Conservation (phyloP, 2,329 filamentous ascomycete genomes). For the Chrysoporthe austroafricana region DNA sequence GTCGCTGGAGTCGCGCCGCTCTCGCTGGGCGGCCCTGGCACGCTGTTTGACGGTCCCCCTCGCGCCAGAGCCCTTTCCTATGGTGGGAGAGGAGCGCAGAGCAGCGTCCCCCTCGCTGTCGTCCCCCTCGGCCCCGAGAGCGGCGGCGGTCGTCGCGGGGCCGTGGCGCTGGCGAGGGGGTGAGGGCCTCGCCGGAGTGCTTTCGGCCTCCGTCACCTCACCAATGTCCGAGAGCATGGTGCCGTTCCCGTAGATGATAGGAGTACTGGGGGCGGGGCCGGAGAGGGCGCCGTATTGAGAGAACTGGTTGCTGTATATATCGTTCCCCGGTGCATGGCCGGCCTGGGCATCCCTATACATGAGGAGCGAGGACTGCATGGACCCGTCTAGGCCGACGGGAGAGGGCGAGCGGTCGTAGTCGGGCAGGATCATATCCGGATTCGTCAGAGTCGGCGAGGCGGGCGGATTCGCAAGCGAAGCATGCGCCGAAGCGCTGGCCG, state of each 20-base stretch:
- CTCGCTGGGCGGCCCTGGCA: slow-evolving; percentile 46
- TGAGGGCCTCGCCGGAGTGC: slow-evolving; percentile 41
- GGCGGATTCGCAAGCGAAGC: slow-evolving; percentile 55
- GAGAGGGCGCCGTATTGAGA: slow-evolving; percentile 43
- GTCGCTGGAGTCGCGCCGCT: slow-evolving; percentile 60
- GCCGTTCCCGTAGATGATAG: slow-evolving; percentile 71
- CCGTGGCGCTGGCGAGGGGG: slow-evolving; percentile 35
- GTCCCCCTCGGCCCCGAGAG: slow-evolving; percentile 35
- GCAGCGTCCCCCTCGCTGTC: slow-evolving; percentile 40
- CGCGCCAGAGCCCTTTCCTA: slow-evolving; percentile 35
- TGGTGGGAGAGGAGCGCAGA: slow-evolving; percentile 50
- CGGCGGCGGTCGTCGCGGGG: slow-evolving; percentile 32
- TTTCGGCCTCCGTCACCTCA: slow-evolving; percentile 30
- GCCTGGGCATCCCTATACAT: slow-evolving; percentile 55
- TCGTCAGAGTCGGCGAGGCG: slow-evolving; percentile 84
- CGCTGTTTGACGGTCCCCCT: slow-evolving; percentile 50
- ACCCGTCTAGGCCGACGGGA: slow-evolving; percentile 51
- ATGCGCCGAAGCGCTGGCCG: slow-evolving; percentile 35
- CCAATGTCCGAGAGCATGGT: slow-evolving; percentile 61
- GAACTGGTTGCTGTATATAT: slow-evolving; percentile 44
- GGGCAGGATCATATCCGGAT: slow-evolving; percentile 93
- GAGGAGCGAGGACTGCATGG: slow-evolving; percentile 54
- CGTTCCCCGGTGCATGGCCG: slow-evolving; percentile 36
- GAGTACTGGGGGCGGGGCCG: slow-evolving; percentile 58
- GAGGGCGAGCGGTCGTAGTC: slow-evolving; percentile 64